A percentile compares a stretch with the other conserved stretches of the same genome.
Conservation (phyloP, 2,329 filamentous ascomycete species). For the Colletotrichum sojae region DNA sequence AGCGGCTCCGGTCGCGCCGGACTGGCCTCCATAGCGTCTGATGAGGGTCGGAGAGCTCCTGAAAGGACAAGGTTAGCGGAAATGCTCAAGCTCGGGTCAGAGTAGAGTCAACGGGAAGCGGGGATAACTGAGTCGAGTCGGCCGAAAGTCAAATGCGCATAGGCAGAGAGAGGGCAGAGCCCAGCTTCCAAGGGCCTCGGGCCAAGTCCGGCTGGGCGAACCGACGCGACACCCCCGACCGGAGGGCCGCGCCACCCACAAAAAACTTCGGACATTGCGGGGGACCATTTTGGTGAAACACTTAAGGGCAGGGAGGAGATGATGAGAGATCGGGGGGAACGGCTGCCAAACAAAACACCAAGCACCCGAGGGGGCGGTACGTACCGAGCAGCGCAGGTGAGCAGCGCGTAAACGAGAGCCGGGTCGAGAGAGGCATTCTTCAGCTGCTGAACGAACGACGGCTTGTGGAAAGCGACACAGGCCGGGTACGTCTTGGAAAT, state of each 20-base stretch:
- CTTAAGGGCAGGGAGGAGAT: slow-evolving; percentile 43
- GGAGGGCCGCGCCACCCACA: slow-evolving; percentile 40
- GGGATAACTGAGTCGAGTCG: slow-evolving; percentile 7
- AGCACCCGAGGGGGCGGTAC: slow-evolving; percentile 46
- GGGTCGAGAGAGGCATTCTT: slow-evolving; percentile 69
- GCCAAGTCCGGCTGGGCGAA: slow-evolving; percentile 34
- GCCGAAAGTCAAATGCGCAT: slow-evolving; percentile 25
- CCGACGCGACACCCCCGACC: slow-evolving; percentile 35
- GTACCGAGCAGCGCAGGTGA: slow-evolving; percentile 72
- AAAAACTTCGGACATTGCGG: slow-evolving; percentile 41
- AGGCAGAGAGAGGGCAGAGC: not conserved
- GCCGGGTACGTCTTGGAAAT: slow-evolving; percentile 73
- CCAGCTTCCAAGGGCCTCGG: slow-evolving; percentile 5
- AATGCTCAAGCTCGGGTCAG: no score
- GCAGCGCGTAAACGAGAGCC: slow-evolving; percentile 70
- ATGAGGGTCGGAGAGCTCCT: slow-evolving; percentile 71
- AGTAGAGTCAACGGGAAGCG: not conserved
- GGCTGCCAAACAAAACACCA: slow-evolving; percentile 11
- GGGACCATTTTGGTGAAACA: slow-evolving; percentile 42
- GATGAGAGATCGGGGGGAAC: slow-evolving; percentile 26
- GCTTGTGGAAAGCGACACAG: slow-evolving; percentile 75
- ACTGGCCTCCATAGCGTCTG: slow-evolving; percentile 70
- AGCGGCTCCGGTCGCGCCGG: slow-evolving; percentile 65
- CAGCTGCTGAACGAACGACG: slow-evolving; percentile 72
- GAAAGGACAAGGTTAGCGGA: slow-evolving; percentile 24